Base-by-base conservation (phyloP, 768 basidiomycete species). In the Termitomyces sp. region DNA sequence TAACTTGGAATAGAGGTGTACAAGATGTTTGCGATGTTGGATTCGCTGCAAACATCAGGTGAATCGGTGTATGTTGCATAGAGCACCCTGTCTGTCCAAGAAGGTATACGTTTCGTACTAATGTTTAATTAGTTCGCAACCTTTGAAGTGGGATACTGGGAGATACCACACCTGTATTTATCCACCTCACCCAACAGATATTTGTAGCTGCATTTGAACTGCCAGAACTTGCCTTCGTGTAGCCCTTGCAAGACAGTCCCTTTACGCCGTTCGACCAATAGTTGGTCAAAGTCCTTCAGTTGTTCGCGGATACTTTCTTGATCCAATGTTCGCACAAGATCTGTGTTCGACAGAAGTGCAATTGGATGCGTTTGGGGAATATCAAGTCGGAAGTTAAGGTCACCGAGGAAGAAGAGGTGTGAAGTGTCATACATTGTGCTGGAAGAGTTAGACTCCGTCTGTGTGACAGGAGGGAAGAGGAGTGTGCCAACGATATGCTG, bases 51-150 rank as follows among this genome's bases (percentile, higher is more conserved):
- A 7, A 70, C 70, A 57, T 80, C 75, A 2, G 82, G 81, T 2
- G 80, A 80, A 68, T 92, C 90, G 22, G 79, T 80, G 66, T 85
- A 76, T 6, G 90, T 91, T 13, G 90, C 80, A 66, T 93, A 97
- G 66, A 98, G 75, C 45, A 98, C 82, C 46, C 96, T 81, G 71
- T 98, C 96, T 30, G 94, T 97, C 90, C 93, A 98, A 22, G 94
- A 85, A 0, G 96, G 95, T 2, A 77, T 79, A 10, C 96, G 86
- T 66, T 83, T 88, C 12, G 71, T 68, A 66, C 90, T 90, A 49
- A 24, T 62, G 24, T 28, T 22, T 47, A 44, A 50, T 55, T 13
- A 58, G 52, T 24, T 45, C 33, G 64, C 13, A 58, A 52, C 18
- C 55, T 58, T 62, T 20, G 33, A 18, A 4, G 9, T 42, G n/a